Percentiles rank a stretch among this genome's conserved stretches.
Evolutionary conservation across 2,329 filamentous ascomycete species (phyloP).

Genomic region (Arthroderma sp.): DNA sequence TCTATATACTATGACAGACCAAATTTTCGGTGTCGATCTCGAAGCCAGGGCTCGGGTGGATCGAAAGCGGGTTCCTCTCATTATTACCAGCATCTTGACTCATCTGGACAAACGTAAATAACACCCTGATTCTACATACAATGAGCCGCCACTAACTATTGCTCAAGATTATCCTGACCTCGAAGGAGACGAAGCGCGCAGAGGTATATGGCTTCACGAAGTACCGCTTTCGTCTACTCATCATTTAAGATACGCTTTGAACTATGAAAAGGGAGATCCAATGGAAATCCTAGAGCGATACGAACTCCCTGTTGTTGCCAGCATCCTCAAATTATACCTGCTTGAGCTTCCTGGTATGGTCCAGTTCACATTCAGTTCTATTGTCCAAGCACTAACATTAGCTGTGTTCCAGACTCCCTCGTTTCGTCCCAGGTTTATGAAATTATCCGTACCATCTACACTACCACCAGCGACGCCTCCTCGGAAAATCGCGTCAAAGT

Average conservation of each 20-base stretch:
- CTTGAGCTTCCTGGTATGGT: slow-evolving; percentile 78
- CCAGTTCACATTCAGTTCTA: background rate
- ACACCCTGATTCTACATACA: background rate
- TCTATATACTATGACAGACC: slow-evolving; percentile 41
- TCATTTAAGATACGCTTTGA: slow-evolving; percentile 66
- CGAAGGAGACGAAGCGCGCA: slow-evolving; percentile 84
- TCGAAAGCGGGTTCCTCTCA: slow-evolving; percentile 83
- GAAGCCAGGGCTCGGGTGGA: slow-evolving; percentile 87
- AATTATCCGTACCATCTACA: slow-evolving; percentile 95
- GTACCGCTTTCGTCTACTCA: slow-evolving; percentile 77
- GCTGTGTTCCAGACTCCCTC: slow-evolving; percentile 60
- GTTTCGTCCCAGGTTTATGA: slow-evolving; percentile 98
- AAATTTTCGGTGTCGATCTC: slow-evolving; percentile 96
- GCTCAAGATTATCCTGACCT: slow-evolving; percentile 75
- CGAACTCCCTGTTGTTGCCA: slow-evolving; percentile 88
- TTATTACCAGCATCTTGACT: slow-evolving; percentile 84
- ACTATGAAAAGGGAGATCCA: slow-evolving; percentile 70
- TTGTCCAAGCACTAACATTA: slow-evolving; percentile 1
- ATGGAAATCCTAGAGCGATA: slow-evolving; percentile 70
- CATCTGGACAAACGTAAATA: slow-evolving; percentile 70
- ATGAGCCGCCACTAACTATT: background rate
- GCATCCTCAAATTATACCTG: slow-evolving; percentile 83
- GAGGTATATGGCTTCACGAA: slow-evolving; percentile 87
- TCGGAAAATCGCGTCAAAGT: slow-evolving; percentile 75
- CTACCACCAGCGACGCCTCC: slow-evolving; percentile 59